phyloP scores from a whole-genome alignment of 257 asterid species.

The Solanum commersonii region DNA sequence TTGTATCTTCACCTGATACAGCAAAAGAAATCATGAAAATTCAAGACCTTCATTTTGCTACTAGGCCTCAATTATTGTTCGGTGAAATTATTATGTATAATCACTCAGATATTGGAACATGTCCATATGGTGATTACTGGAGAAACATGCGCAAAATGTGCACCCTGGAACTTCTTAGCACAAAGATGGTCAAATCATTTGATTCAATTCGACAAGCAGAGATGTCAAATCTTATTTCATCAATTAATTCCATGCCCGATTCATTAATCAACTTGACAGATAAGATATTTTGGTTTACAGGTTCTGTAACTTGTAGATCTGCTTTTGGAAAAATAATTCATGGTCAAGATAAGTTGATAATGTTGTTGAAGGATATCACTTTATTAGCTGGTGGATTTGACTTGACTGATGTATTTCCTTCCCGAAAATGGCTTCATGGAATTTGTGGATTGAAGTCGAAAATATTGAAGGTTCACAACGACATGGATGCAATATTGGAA shows the following conservation, averaged over 20 bases:
- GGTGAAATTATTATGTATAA: neutral
- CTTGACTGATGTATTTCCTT: neutral
- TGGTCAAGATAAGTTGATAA: neutral
- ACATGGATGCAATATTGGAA: neutral
- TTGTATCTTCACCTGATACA: neutral
- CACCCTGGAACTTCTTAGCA: neutral
- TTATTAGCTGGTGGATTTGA: neutral
- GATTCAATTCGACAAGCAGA: neutral
- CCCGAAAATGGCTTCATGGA: neutral
- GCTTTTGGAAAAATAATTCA: neutral
- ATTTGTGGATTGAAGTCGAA: neutral
- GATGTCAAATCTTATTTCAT: neutral
- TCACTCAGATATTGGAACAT: neutral
- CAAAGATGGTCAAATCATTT: neutral
- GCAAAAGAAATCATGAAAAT: neutral
- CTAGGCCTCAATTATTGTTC: neutral
- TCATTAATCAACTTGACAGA: neutral
- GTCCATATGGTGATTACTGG: neutral
- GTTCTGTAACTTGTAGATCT: neutral
- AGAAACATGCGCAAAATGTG: neutral
- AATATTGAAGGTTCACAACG: neutral
- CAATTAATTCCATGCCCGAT: neutral
- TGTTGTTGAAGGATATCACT: neutral
- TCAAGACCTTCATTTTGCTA: neutral
- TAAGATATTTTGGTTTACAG: neutral